These are phyloP conservation scores for Nicotiana sylvestris DNA, from an alignment of 257 asterid species.

Conservation along the genomic window DNA sequence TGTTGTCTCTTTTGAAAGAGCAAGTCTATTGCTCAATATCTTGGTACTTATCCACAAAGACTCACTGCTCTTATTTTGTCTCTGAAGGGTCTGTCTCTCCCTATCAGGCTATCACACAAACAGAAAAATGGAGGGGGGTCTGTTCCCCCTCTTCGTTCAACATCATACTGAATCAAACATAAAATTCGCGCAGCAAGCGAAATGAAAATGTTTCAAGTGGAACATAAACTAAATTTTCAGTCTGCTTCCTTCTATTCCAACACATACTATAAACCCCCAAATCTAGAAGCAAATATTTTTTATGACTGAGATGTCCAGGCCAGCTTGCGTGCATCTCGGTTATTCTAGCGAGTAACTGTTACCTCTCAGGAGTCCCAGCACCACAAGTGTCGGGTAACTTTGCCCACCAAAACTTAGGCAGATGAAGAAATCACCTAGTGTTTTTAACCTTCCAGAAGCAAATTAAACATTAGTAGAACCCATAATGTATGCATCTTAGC, in stretches of 20 bases:
- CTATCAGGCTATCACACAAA: neutral
- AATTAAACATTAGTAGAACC: neutral
- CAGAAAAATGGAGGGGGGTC: neutral
- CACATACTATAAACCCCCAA: neutral
- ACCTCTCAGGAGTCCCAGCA: too few species aligned
- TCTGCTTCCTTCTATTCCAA: neutral
- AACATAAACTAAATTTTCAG: neutral
- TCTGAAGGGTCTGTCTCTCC: neutral
- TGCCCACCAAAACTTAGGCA: too few species aligned
- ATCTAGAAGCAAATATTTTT: neutral
- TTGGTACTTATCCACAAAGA: neutral
- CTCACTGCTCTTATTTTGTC: neutral
- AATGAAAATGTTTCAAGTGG: neutral
- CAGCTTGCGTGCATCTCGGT: too few species aligned
- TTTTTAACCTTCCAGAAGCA: neutral
- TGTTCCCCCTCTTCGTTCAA: neutral
- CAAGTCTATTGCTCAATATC: too few species aligned
- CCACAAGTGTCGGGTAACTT: too few species aligned
- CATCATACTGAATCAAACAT: neutral
- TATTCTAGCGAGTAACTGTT: too few species aligned
- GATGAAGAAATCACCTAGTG: too few species aligned
- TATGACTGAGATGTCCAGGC: too few species aligned
- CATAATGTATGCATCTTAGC: too few species aligned
- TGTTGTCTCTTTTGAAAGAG: too few species aligned
- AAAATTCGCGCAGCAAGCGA: neutral